Conservation (phyloP, 805 yeast genomes). For the Zygosaccharomyces bisporus region DNA sequence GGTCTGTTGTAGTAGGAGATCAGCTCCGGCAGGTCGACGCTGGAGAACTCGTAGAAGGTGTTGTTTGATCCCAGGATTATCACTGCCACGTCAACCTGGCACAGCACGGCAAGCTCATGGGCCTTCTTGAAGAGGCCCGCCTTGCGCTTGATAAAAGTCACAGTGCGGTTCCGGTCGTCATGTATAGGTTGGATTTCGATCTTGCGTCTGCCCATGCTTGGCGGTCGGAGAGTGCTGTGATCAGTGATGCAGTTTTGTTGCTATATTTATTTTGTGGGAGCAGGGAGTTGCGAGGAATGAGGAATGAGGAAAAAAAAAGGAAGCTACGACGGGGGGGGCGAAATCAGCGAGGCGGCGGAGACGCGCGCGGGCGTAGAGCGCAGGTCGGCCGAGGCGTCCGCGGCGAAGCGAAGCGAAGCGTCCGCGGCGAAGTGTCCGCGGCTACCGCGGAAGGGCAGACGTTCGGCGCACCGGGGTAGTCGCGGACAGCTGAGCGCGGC, state of each 20-base stretch:
- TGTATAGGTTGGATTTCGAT: conserved; percentile 87
- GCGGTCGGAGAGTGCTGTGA: background rate
- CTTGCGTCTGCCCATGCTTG: conserved; percentile 92
- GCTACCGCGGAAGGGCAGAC: too few species aligned
- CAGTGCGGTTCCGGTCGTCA: conserved; percentile 70
- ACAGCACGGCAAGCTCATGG: conserved; percentile 68
- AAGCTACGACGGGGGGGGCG: background rate
- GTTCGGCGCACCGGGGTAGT: too few species aligned
- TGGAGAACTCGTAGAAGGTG: conserved; percentile 78
- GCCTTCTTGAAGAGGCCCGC: conserved; percentile 82
- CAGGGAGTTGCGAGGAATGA: background rate
- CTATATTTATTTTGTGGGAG: background rate
- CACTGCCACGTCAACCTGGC: conserved; percentile 91
- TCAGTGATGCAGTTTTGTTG: background rate
- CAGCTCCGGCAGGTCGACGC: conserved; percentile 58
- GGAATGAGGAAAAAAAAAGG: background rate
- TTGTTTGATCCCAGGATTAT: conserved; percentile 80
- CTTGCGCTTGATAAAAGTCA: conserved; percentile 86
- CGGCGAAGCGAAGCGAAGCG: background rate
- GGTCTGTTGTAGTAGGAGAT: conserved; percentile 39
- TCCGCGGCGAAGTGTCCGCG: too few species aligned
- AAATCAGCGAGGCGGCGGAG: background rate
- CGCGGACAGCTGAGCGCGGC: too few species aligned
- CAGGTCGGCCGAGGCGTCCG: background rate
- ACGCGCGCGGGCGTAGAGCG: background rate